Percentiles rank a stretch among this genome's conserved stretches.
phyloP scores from a whole-genome alignment of 495 filamentous ascomycete species.

The Sabuloglossum arenarium region DNA sequence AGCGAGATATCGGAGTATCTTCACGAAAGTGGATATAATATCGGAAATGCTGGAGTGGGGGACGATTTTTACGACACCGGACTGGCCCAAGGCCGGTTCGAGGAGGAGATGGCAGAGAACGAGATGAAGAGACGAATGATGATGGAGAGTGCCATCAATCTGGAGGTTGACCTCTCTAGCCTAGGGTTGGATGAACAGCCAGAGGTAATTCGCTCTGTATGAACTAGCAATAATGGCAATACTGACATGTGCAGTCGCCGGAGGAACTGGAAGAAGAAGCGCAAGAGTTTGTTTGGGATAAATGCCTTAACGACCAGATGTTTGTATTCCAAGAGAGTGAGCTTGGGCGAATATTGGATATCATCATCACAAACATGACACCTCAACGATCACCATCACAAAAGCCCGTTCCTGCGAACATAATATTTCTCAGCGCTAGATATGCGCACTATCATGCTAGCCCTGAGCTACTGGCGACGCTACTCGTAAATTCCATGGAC shows the following conservation, averaged over 20 bases:
- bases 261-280: slow-evolving; percentile 76
- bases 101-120: slow-evolving; percentile 93
- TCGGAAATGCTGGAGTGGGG: slow-evolving; percentile 66
- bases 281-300: slow-evolving; percentile 94
- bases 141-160: slow-evolving; percentile 97
- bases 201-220: slow-evolving; percentile 34
- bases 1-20: slow-evolving; percentile 93
- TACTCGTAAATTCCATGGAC: slow-evolving; percentile 74
- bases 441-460: slow-evolving; percentile 96
- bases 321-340: slow-evolving; percentile 97
- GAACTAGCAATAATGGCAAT: slow-evolving; percentile 4
- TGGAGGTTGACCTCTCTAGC: slow-evolving; percentile 92
- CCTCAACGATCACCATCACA: slow-evolving; percentile 88
- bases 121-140: slow-evolving; percentile 95
- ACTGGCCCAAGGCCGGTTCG: slow-evolving; percentile 81
- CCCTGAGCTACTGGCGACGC: slow-evolving; percentile 55
- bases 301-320: slow-evolving; percentile 96
- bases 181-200: slow-evolving; percentile 90
- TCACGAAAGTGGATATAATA: slow-evolving; percentile 78
- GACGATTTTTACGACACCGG: slow-evolving; percentile 94
- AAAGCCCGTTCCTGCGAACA: slow-evolving; percentile 92
- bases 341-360: slow-evolving; percentile 70
- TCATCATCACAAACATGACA: slow-evolving; percentile 96
- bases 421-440: slow-evolving; percentile 84
- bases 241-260: slow-evolving; percentile 31